Percentiles rank a stretch among this genome's conserved stretches.
These are phyloP conservation scores for Glycine latifolia DNA, from an alignment of 306 rosid species.

Conservation along the genomic window DNA sequence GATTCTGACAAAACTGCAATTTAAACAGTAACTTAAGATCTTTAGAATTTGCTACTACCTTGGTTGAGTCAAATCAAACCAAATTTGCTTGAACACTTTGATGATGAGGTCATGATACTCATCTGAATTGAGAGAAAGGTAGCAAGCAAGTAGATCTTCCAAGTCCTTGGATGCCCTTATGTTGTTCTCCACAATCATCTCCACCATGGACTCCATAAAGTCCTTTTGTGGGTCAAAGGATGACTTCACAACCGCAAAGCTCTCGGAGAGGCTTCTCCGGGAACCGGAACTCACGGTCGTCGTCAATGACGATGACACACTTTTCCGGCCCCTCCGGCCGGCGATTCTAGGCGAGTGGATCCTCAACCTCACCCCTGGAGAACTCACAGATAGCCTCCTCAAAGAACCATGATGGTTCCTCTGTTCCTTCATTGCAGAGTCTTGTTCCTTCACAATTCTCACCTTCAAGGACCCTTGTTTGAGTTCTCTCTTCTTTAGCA, in stretches of 20 bases:
- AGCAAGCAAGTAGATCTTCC: slow-evolving; percentile 92
- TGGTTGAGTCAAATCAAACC: slow-evolving; percentile 74
- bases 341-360: slow-evolving; percentile 63
- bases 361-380: slow-evolving; percentile 62
- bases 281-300: slow-evolving; percentile 34
- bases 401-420: slow-evolving; percentile 29
- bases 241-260: slow-evolving; percentile 72
- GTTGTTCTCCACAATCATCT: slow-evolving; percentile 86
- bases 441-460: slow-evolving; percentile 38
- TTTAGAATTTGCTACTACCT: slow-evolving; percentile 25
- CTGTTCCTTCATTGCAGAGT: slow-evolving; percentile 43
- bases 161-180: slow-evolving; percentile 73
- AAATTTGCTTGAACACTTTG: slow-evolving; percentile 86
- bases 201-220: slow-evolving; percentile 87
- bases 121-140: slow-evolving; percentile 77
- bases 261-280: slow-evolving; percentile 60
- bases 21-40: background rate
- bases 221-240: slow-evolving; percentile 73
- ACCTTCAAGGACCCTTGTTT: slow-evolving; percentile 43
- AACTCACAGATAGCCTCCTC: slow-evolving; percentile 45
- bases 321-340: slow-evolving; percentile 53
- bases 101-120: slow-evolving; percentile 75
- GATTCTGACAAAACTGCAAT: background rate
- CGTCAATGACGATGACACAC: slow-evolving; percentile 26
- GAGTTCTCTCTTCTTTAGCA: slow-evolving; percentile 43